Evolutionary conservation across 2,329 filamentous ascomycete genomes (phyloP).

Genomic region (Ophiocordyceps australis): DNA sequence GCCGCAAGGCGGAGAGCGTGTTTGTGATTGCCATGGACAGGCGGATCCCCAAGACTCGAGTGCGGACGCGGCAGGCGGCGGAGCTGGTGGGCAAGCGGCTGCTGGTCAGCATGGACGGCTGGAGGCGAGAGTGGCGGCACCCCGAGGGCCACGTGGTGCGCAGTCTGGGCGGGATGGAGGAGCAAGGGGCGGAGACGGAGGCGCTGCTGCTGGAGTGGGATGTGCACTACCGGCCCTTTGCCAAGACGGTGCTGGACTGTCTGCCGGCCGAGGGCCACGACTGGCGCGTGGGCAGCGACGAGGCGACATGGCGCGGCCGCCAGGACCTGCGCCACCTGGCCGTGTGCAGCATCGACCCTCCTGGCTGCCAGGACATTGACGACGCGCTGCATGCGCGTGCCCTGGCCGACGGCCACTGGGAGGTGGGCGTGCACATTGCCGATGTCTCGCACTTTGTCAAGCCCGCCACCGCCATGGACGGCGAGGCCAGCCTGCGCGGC

Average conservation of each 20-base stretch:
- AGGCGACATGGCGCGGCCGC: constrained; percentile 75
- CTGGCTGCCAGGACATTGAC: constrained; percentile 94
- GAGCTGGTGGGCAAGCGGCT: constrained; percentile 85
- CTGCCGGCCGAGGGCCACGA: constrained; percentile 79
- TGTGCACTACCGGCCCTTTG: constrained; percentile 93
- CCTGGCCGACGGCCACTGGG: constrained; percentile 81
- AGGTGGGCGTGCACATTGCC: constrained; percentile 95
- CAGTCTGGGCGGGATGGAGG: constrained; percentile 82
- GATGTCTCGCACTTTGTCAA: constrained; percentile 99
- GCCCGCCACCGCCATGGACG: constrained; percentile 92
- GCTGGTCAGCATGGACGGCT: constrained; percentile 82
- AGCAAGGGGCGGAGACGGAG: constrained; percentile 94
- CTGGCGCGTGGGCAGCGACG: constrained; percentile 70
- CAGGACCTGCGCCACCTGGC: constrained; percentile 70
- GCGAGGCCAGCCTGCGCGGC: constrained; percentile 80
- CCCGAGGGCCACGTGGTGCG: constrained; percentile 88
- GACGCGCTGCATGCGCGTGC: constrained; percentile 80
- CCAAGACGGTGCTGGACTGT: constrained; percentile 88
- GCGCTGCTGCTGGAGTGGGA: constrained; percentile 88
- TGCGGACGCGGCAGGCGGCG: constrained; percentile 76
- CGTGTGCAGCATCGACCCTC: constrained; percentile 93
- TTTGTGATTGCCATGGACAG: constrained; percentile 98
- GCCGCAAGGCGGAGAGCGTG: constrained; percentile 75
- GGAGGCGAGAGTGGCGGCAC: constrained; percentile 86
- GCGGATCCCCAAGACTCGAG: constrained; percentile 85